Conservation (phyloP, 306 rosid species). For the Biancaea sappan region DNA sequence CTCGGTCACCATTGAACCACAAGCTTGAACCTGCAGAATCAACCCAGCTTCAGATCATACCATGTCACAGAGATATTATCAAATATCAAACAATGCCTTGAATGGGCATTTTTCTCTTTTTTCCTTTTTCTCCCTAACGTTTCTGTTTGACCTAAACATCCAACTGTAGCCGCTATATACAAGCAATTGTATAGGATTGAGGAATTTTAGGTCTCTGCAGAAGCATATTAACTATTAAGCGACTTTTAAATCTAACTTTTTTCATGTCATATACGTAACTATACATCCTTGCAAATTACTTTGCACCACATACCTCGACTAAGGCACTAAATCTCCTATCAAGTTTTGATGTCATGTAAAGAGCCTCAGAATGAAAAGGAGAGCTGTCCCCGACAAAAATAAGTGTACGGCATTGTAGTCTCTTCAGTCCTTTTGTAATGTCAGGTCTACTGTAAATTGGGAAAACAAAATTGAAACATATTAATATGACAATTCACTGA, state of each 20-base stretch:
- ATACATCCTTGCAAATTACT: not conserved
- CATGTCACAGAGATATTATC: not conserved
- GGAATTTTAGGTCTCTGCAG: not conserved
- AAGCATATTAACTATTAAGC: not conserved
- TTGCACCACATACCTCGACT: slow-evolving; percentile 67
- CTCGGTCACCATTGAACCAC: slow-evolving; percentile 97
- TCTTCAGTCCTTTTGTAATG: slow-evolving; percentile 71
- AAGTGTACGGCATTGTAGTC: slow-evolving; percentile 80
- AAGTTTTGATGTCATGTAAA: slow-evolving; percentile 78
- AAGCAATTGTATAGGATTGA: not conserved
- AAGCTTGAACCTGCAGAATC: slow-evolving; percentile 78
- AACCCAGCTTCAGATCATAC: slow-evolving; percentile 21
- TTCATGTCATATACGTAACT: not conserved
- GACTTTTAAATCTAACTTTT: not conserved
- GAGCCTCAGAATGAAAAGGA: slow-evolving; percentile 91
- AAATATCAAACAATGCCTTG: slow-evolving; percentile 6
- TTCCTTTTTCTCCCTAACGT: not conserved
- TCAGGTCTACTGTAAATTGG: slow-evolving; percentile 71
- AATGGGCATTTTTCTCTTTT: not conserved
- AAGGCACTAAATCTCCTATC: slow-evolving; percentile 81
- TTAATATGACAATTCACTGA: slow-evolving; percentile 1
- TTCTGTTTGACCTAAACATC: not conserved
- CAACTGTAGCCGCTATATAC: not conserved
- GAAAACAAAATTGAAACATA: slow-evolving; percentile 24
- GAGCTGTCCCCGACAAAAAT: slow-evolving; percentile 93